A percentile compares a stretch with the other conserved stretches of the same genome.
Conservation (phyloP, 306 rosid genomes). For the Rosa chinensis region DNA sequence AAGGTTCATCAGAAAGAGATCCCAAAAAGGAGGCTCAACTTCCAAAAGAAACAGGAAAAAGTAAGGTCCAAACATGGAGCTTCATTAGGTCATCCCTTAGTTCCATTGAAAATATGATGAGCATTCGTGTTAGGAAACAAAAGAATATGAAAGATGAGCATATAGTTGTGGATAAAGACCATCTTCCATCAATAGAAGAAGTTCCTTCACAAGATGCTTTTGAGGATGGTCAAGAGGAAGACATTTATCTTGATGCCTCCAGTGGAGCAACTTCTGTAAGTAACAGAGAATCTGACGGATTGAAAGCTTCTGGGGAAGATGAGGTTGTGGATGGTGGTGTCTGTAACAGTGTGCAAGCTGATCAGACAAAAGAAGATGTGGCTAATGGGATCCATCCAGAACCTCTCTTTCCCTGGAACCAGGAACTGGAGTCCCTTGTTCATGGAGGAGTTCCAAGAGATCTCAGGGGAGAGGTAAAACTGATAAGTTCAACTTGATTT, state of each 20-base stretch:
- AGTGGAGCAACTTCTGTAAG: not conserved
- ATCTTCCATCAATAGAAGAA: constrained; percentile 49
- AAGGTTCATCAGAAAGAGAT: constrained; percentile 40
- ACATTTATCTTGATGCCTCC: constrained; percentile 22
- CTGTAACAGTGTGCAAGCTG: not conserved
- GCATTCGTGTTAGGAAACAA: constrained; percentile 52
- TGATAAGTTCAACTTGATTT: constrained; percentile 22
- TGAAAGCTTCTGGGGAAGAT: constrained; percentile 7
- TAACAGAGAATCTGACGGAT: constrained; percentile 1
- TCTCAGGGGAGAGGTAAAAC: constrained; percentile 92
- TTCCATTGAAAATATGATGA: constrained; percentile 59
- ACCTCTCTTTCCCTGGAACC: constrained; percentile 51
- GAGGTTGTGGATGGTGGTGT: not conserved
- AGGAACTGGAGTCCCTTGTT: constrained; percentile 80
- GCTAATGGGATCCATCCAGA: constrained; percentile 38
- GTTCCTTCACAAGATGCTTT: constrained; percentile 31
- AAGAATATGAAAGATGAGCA: constrained; percentile 38
- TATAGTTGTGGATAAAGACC: constrained; percentile 30
- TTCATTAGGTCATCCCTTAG: constrained; percentile 61
- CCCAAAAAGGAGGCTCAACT: constrained; percentile 39
- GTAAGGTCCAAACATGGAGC: constrained; percentile 58
- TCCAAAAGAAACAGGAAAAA: constrained; percentile 47
- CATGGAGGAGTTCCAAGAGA: constrained; percentile 92
- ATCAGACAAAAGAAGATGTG: constrained; percentile 30
- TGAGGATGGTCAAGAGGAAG: constrained; percentile 33